Conservation (phyloP, 2,329 filamentous ascomycete genomes). For the Nemania sp. region DNA sequence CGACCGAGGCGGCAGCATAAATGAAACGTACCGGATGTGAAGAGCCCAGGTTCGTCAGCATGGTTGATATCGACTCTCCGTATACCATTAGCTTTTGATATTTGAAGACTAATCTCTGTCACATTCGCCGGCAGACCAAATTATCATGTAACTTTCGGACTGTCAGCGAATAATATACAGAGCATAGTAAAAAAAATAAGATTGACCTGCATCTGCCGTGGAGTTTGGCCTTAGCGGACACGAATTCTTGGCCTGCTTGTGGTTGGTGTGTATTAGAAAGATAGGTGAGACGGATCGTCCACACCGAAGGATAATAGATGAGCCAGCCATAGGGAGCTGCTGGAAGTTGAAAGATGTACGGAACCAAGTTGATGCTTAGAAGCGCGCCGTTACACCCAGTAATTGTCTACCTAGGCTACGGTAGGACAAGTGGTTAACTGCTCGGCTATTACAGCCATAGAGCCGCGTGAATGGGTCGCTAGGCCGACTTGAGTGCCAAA, state of each 20-base stretch:
- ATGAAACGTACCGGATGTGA: constrained; percentile 7
- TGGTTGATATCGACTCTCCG: too few species aligned
- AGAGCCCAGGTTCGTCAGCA: constrained; percentile 2
- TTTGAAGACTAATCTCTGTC: background rate
- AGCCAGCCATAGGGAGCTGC: background rate
- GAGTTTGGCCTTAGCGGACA: constrained; percentile 7
- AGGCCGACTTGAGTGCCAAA: constrained; percentile 20
- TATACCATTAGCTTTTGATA: constrained; percentile 4
- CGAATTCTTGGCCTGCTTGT: background rate
- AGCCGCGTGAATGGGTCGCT: constrained; percentile 10
- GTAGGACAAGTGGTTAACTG: constrained; percentile 17
- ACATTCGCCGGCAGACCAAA: background rate
- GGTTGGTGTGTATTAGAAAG: background rate
- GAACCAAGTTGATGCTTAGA: background rate
- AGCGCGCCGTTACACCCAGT: constrained; percentile 1
- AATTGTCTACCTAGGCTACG: background rate
- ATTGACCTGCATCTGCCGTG: background rate
- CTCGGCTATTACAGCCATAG: constrained; percentile 7
- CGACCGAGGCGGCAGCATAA: constrained; percentile 1
- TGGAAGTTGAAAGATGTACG: background rate
- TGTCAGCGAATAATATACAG: background rate
- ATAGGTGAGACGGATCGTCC: background rate
- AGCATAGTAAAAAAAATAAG: background rate
- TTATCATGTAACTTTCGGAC: background rate
- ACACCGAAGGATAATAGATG: constrained; percentile 19